Base-by-base conservation (phyloP, 75 land plant species). In the Selaginella moellendorffii region DNA sequence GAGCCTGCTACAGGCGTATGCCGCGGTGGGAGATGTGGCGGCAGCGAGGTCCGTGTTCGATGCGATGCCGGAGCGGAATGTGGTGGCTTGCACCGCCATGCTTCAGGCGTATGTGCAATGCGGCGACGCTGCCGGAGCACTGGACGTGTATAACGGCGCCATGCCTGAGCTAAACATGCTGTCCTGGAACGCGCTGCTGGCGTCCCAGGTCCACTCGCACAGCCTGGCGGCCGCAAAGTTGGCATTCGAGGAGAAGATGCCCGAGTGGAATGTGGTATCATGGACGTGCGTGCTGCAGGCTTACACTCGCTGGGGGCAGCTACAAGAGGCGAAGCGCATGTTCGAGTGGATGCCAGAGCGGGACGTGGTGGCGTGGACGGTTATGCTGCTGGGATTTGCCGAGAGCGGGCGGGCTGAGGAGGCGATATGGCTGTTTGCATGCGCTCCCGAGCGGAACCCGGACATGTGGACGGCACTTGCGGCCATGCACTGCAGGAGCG, bases 11-110 rank as follows among this genome's bases (percentile, higher is more conserved):
- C 59, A 21, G 21, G 59, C 23, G 9, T 56, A 9, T 24, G 19
- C 59, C 24, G 25, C 2, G 24, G 9, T 2, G 9, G 59, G 59
- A 8, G 17, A 56, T 2, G 17, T 19, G 59, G 59, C 5, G 46
- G 10, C 10, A 36, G 46, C 46, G 10, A 36, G 14, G 46, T 36
- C 46, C 10, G 14, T 14, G 14, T 36, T 36, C 46, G 46, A 36
- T 36, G 14, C 21, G n/a, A 56, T 56, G 59, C 59, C 59, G 19
- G 25, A 56, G 2, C 19, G 59, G 25, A 56, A 56, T 19, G 59
- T 56, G 59, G 59, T 56, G 5, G 19, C 59, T 19, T 56, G 59
- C 9, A 56, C 21, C n/a, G 59, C 59, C 8, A 56, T 56, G 59
- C 5, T 56, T 8, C 8, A 21, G 8, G 59, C 9, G 25, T 56